phyloP scores from a whole-genome alignment of 1,139 yeast genomes.

The Sugiyamaella paludigena region DNA sequence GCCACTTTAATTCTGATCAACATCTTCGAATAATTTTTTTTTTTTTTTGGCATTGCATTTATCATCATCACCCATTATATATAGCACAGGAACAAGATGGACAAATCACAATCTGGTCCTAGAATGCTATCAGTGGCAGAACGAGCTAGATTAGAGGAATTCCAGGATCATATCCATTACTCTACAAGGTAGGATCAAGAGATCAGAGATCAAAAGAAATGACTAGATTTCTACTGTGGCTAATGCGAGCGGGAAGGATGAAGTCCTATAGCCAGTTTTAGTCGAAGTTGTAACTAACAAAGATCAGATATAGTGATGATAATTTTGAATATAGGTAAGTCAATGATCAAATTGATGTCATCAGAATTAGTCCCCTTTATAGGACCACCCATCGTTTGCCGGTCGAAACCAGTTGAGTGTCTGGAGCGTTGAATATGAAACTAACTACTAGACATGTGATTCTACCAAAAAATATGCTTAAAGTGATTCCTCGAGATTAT shows the following conservation, averaged over 20 bases:
- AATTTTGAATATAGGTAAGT: constrained; percentile 63
- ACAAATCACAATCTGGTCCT: constrained; percentile 25
- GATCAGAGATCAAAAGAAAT: background rate
- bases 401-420: no score
- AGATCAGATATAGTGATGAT: constrained; percentile 73
- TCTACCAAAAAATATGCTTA: constrained; percentile 93
- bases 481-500: constrained; percentile 93
- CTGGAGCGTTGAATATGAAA: background rate
- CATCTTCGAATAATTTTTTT: no score
- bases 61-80: no score
- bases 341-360: background rate
- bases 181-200: constrained; percentile 61
- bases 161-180: constrained; percentile 91
- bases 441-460: constrained; percentile 70
- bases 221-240: background rate
- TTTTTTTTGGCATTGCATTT: no score
- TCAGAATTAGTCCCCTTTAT: no score
- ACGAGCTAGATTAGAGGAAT: constrained; percentile 81
- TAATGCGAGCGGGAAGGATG: background rate
- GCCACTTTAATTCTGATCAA: no score
- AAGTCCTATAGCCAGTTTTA: background rate
- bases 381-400: no score
- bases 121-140: constrained; percentile 80
- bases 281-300: constrained; percentile 5
- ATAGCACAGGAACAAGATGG: background rate